Evolutionary conservation across 2,329 filamentous ascomycete genomes (phyloP).

Genomic region (Graphiopsis chlorocephala): DNA sequence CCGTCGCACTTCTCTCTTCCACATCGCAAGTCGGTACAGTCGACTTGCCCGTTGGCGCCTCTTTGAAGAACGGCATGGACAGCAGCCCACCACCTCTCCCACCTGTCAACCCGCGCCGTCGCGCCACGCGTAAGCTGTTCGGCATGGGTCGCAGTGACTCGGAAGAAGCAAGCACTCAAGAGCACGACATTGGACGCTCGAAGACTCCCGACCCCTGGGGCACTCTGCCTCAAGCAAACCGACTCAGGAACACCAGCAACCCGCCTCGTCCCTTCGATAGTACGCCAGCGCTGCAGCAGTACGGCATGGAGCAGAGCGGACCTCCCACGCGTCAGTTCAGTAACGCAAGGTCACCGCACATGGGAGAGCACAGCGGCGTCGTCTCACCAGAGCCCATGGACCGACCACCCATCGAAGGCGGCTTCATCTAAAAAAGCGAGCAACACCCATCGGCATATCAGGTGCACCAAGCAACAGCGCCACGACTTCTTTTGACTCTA

Average conservation of each 20-base stretch:
- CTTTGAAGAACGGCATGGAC: slow-evolving; percentile 52
- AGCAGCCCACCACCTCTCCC: slow-evolving; percentile 53
- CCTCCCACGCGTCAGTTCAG: slow-evolving; percentile 11
- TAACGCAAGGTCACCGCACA: slow-evolving; percentile 13
- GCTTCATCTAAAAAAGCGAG: slow-evolving; percentile 10
- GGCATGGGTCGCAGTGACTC: slow-evolving; percentile 22
- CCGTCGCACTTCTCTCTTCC: slow-evolving; percentile 48
- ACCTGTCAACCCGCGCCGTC: slow-evolving; percentile 59
- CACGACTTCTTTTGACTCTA: not conserved
- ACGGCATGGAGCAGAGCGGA: slow-evolving; percentile 14
- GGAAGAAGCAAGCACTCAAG: not conserved
- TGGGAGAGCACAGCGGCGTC: slow-evolving; percentile 1
- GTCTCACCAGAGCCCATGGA: slow-evolving; percentile 5
- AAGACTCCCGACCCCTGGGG: slow-evolving; percentile 26
- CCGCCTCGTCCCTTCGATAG: slow-evolving; percentile 18
- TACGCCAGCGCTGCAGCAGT: slow-evolving; percentile 21
- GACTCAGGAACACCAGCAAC: slow-evolving; percentile 3
- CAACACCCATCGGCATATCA: not conserved
- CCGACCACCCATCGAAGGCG: slow-evolving; percentile 12
- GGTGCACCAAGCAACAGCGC: not conserved
- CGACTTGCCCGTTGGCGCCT: slow-evolving; percentile 55
- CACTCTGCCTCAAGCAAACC: not conserved
- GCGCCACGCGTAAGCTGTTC: slow-evolving; percentile 41
- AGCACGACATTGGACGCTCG: slow-evolving; percentile 15
- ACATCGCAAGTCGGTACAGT: slow-evolving; percentile 60